Base-by-base conservation (phyloP, 805 yeast species). In the Candida bentonensis region DNA sequence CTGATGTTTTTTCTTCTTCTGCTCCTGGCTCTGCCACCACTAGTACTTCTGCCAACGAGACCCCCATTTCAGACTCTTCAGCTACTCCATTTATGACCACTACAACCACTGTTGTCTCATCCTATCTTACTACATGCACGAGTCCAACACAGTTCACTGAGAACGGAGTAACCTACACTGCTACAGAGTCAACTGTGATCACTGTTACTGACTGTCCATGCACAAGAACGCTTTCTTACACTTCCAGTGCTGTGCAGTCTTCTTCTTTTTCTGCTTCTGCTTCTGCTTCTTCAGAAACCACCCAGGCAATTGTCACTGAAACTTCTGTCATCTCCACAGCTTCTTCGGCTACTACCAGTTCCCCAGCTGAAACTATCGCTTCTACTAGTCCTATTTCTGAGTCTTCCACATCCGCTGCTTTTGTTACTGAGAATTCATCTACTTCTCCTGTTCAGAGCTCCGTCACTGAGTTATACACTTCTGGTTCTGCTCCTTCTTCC, bases 201-300 rank as follows among this genome's bases (percentile, higher is more conserved):
- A 83, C 92, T 66, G 73, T 83, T 76, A 82, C 94, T 57, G 80
- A 84, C 73, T 78, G 83, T 66, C 88, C 87, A 61, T 83, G 94
- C 72, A 81, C 89, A 60, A 58, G 77, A 59, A 72, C 76, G 49
- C 46, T 47, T 47, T 47, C 51, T 41, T 49, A 43, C 53, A 54
- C 63, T 41, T 51, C 62, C 45, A n/a, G n/a, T n/a, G n/a, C n/a
- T n/a, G n/a, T n/a, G n/a, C n/a, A n/a, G n/a, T n/a, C n/a, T n/a
- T n/a, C n/a, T n/a, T 41, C 42, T 30, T 21, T 36, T 15, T 26
- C 21, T 20, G 4, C 22, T 17, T 21, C 41, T 25, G 15, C 44
- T 23, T 13, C 28, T 27, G 25, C 42, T 22, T 21, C 34, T 20
- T 22, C 49, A 17, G 43, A 43, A 20, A 15, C 45, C n/a, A 21